Conservation (phyloP, 495 filamentous ascomycete species). For the Apiosordaria backusii region DNA sequence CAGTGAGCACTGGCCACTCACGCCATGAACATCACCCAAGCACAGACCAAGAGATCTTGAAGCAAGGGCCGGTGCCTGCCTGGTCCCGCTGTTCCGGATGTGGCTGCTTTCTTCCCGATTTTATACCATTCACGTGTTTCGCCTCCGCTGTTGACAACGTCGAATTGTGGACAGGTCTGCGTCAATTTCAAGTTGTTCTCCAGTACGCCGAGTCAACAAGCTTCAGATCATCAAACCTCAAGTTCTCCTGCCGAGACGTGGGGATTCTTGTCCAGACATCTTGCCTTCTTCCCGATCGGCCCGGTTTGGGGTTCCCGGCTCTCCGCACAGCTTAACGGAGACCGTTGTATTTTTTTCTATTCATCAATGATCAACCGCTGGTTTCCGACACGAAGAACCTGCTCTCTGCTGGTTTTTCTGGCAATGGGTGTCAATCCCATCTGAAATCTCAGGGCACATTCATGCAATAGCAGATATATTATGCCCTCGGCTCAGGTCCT, state of each 20-base stretch:
- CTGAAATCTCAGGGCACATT: not conserved
- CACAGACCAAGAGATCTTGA: not conserved
- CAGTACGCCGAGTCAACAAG: not conserved
- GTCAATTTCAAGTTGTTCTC: not conserved
- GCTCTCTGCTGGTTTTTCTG: not conserved
- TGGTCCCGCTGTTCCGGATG: slow-evolving; percentile 6
- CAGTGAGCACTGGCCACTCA: not conserved
- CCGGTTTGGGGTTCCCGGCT: slow-evolving; percentile 4
- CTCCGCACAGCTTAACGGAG: not conserved
- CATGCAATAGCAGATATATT: not conserved
- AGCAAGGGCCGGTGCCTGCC: slow-evolving; percentile 8
- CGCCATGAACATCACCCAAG: not conserved
- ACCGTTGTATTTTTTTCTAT: not conserved
- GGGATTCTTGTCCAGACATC: not conserved
- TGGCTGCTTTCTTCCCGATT: slow-evolving; percentile 14
- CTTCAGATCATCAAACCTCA: not conserved
- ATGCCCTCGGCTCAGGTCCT: not conserved
- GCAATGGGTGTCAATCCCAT: not conserved
- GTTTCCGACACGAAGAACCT: not conserved
- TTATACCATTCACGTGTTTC: not conserved
- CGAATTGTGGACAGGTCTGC: not conserved
- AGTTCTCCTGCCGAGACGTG: too few species aligned
- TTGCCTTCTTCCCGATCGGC: not conserved
- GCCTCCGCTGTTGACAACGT: not conserved
- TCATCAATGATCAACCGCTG: not conserved